Percentiles rank a stretch among this genome's conserved stretches.
These are phyloP conservation scores for Juglanconis sp. DNA, from an alignment of 2,329 filamentous ascomycete species.

Conservation along the genomic window DNA sequence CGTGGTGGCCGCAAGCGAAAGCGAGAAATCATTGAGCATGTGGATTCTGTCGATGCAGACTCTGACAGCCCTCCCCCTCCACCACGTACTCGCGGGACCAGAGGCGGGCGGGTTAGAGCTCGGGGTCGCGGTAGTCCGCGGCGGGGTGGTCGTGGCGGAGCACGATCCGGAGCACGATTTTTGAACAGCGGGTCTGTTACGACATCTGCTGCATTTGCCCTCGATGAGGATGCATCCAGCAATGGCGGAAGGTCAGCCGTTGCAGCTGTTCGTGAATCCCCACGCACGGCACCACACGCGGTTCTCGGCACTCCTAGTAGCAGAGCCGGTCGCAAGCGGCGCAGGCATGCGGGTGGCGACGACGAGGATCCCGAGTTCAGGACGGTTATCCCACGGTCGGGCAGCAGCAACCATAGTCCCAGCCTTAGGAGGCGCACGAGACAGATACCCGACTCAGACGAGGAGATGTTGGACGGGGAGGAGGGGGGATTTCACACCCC, in stretches of 20 bases:
- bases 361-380: conserved; percentile 12
- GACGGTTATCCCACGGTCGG: conserved; percentile 4
- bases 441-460: conserved; percentile 13
- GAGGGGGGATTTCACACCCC: conserved; percentile 1
- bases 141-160: conserved; percentile 11
- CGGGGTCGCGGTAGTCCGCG: conserved; percentile 1
- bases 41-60: conserved; percentile 3
- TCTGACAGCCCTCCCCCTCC: conserved; percentile 4
- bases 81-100: conserved; percentile 4
- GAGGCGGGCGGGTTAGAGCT: conserved; percentile 4
- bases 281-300: conserved; percentile 8
- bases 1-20: conserved; percentile 17
- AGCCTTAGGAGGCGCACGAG: conserved; percentile 11
- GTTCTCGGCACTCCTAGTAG: conserved; percentile 19
- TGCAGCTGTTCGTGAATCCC: background rate
- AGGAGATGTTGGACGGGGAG: conserved; percentile 10
- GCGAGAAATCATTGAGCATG: background rate
- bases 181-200: conserved; percentile 1
- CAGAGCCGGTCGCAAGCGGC: conserved; percentile 12
- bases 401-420: conserved; percentile 13
- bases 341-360: conserved; percentile 2
- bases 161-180: background rate
- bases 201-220: conserved; percentile 11
- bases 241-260: background rate
- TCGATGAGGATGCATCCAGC: conserved; percentile 10